Conservation (phyloP, 2,329 filamentous ascomycete genomes). For the Phialophora tarda region DNA sequence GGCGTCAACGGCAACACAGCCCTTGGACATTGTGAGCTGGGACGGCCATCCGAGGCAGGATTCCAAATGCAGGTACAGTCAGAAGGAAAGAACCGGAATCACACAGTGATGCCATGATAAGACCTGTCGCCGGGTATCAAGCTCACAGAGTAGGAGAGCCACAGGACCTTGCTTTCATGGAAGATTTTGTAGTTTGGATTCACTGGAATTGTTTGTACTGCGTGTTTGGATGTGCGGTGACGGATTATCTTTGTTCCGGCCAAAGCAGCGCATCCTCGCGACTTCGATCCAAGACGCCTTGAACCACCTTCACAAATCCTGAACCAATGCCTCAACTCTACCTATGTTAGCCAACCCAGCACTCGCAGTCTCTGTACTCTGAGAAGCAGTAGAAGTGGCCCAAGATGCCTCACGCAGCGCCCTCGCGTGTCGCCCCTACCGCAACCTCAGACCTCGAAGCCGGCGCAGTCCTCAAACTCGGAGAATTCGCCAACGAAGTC, state of each 20-base stretch:
- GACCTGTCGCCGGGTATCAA: background rate
- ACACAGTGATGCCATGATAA: background rate
- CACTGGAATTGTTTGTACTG: no score
- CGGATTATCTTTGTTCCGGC: background rate
- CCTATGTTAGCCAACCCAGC: background rate
- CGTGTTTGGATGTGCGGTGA: no score
- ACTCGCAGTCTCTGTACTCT: background rate
- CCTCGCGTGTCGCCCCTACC: conserved; percentile 44
- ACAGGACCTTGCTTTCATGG: background rate
- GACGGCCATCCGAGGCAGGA: no score
- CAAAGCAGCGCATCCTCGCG: background rate
- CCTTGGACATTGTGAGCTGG: no score
- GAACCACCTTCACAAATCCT: background rate
- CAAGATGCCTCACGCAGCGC: conserved; percentile 38
- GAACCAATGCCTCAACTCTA: background rate
- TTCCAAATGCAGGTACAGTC: no score
- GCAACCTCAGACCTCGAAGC: conserved; percentile 84
- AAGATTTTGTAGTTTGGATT: background rate
- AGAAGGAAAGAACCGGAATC: no score
- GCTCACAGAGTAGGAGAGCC: background rate
- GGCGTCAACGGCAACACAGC: no score
- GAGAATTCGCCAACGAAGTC: conserved; percentile 91
- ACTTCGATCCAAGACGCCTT: background rate
- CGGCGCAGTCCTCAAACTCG: conserved; percentile 77
- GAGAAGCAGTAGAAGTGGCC: background rate